Evolutionary conservation across 345 rosid genomes (phyloP).

Genomic region (Rhodomyrtus tomentosa): DNA sequence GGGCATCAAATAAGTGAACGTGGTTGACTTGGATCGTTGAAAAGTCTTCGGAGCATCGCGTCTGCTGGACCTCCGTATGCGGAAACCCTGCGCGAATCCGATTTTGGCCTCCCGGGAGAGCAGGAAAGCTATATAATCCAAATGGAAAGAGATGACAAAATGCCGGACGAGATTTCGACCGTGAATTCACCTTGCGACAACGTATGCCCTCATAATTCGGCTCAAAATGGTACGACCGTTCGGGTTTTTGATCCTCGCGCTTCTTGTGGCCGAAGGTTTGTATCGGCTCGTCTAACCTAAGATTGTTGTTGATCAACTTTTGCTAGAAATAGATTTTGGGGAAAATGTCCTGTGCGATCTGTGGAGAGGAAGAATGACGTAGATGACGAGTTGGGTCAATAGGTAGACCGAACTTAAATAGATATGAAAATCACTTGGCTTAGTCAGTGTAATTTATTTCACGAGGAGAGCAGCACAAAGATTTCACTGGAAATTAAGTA

Average conservation of each 20-base stretch:
- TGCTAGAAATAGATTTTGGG: neutral
- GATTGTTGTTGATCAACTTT: neutral
- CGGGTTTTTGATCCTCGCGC: neutral
- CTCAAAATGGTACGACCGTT: neutral
- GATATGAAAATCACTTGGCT: neutral
- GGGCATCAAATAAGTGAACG: neutral
- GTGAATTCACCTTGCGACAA: neutral
- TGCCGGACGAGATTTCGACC: neutral
- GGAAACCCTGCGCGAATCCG: neutral
- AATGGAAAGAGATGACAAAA: neutral
- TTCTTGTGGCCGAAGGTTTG: neutral
- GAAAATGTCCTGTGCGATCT: neutral
- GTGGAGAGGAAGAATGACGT: neutral
- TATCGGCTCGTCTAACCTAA: neutral
- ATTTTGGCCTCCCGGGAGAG: neutral
- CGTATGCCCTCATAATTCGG: neutral
- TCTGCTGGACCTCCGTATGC: neutral
- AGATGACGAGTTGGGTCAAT: neutral
- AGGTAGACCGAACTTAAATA: neutral
- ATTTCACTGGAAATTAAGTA: neutral
- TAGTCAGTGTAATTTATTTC: neutral
- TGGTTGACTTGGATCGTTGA: neutral
- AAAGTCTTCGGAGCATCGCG: neutral
- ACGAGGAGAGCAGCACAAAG: neutral
- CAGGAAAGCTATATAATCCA: neutral